Evolutionary conservation across 2,329 filamentous ascomycete genomes (phyloP).

Genomic region (Huntiella savannae): DNA sequence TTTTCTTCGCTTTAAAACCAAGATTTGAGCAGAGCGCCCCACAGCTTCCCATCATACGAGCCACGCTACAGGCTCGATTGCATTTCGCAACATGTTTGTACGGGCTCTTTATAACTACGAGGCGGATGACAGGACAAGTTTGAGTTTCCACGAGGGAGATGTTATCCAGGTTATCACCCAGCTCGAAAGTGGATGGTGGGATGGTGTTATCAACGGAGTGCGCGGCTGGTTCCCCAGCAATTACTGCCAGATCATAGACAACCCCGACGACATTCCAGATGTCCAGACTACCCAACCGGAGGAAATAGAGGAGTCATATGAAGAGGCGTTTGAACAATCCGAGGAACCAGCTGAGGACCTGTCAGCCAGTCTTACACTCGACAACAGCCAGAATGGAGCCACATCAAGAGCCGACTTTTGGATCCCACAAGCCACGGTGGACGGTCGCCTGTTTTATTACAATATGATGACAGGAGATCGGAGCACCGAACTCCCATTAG

Average conservation of each 20-base stretch:
- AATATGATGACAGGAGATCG: conserved; percentile 94
- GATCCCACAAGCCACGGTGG: conserved; percentile 91
- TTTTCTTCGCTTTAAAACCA: too few species aligned
- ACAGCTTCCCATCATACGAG: conserved; percentile 30
- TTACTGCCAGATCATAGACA: conserved; percentile 76
- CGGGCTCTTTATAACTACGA: conserved; percentile 95
- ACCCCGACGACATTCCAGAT: conserved; percentile 53
- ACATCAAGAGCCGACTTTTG: conserved; percentile 88
- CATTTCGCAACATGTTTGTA: conserved; percentile 64
- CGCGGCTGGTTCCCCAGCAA: conserved; percentile 99
- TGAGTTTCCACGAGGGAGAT: conserved; percentile 93
- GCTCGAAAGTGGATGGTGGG: conserved; percentile 97
- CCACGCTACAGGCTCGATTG: conserved; percentile 38
- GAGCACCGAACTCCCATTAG: conserved; percentile 82
- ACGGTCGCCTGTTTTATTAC: conserved; percentile 90
- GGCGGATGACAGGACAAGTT: conserved; percentile 85
- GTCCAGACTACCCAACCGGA: conserved; percentile 18
- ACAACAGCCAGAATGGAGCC: conserved; percentile 40
- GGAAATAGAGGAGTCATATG: conserved; percentile 1
- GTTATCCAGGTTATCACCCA: conserved; percentile 97
- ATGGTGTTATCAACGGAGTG: conserved; percentile 90
- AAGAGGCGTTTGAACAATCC: conserved; percentile 13
- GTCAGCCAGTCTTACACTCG: conserved; percentile 43
- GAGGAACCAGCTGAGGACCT: conserved; percentile 46
- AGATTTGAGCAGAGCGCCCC: conserved; percentile 3